Conservation (phyloP, 2,329 filamentous ascomycete species). For the Botrytis fabae region DNA sequence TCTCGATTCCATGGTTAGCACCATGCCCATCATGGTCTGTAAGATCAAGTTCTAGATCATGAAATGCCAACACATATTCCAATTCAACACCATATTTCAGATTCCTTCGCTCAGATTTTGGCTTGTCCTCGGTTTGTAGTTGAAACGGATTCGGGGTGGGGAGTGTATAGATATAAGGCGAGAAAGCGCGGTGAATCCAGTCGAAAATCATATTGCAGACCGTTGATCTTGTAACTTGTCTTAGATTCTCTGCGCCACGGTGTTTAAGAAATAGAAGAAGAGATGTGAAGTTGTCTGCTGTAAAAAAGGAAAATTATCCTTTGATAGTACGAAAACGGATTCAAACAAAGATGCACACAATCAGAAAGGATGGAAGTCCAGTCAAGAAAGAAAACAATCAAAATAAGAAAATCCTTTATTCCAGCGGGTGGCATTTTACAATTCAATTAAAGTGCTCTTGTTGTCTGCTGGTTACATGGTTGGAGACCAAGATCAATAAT, state of each 20-base stretch:
- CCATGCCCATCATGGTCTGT: not conserved
- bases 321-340: slow-evolving; percentile 21
- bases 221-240: not conserved
- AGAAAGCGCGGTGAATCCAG: not conserved
- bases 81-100: slow-evolving; percentile 33
- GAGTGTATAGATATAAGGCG: not conserved
- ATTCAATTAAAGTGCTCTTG: not conserved
- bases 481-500: not conserved
- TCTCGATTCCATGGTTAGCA: slow-evolving; percentile 16
- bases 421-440: not conserved
- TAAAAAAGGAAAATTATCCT: slow-evolving; percentile 2
- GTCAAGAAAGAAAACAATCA: not conserved
- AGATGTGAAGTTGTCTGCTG: not conserved
- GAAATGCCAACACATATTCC: slow-evolving; percentile 35
- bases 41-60: slow-evolving; percentile 29
- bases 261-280: not conserved
- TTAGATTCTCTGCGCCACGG: not conserved
- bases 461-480: too few species aligned
- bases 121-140: not conserved
- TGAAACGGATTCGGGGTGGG: not conserved
- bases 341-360: slow-evolving; percentile 4
- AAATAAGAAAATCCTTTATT: slow-evolving; percentile 10
- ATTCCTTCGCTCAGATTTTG: not conserved
- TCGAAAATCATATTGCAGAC: slow-evolving; percentile 3
- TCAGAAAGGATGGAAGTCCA: not conserved